phyloP scores from a whole-genome alignment of 2,329 filamentous ascomycete genomes.

The Aspergillus intermedius region DNA sequence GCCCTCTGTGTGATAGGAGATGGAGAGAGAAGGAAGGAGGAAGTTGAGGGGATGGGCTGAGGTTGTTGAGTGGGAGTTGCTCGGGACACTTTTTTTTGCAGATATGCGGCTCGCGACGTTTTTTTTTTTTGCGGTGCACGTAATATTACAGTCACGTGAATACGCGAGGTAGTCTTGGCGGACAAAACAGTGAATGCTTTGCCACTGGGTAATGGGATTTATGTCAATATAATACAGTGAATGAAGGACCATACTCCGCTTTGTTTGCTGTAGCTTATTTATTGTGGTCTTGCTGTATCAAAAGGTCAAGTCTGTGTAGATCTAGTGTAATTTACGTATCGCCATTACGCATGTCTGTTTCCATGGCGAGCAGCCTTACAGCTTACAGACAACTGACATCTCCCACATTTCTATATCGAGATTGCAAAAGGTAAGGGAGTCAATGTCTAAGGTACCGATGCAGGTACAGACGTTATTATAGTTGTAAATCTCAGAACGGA shows the following conservation, averaged over 20 bases:
- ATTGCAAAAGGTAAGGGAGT: background rate
- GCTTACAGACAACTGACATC: background rate
- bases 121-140: background rate
- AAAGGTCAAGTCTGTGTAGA: too few species aligned
- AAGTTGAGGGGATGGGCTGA: background rate
- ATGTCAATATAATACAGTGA: too few species aligned
- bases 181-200: background rate
- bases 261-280: too few species aligned
- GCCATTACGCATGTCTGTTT: background rate
- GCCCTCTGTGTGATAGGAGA: background rate
- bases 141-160: constrained; percentile 1
- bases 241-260: too few species aligned
- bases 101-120: background rate
- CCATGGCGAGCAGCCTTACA: background rate
- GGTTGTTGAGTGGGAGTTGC: background rate
- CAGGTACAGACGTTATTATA: background rate
- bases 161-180: background rate
- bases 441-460: background rate
- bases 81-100: background rate
- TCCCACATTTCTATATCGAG: background rate
- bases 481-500: background rate
- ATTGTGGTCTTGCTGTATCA: too few species aligned
- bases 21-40: background rate
- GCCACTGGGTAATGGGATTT: background rate
- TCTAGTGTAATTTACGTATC: background rate